Evolutionary conservation across 2,329 filamentous ascomycete species (phyloP).

Genomic region (Aureobasidium uvarum): DNA sequence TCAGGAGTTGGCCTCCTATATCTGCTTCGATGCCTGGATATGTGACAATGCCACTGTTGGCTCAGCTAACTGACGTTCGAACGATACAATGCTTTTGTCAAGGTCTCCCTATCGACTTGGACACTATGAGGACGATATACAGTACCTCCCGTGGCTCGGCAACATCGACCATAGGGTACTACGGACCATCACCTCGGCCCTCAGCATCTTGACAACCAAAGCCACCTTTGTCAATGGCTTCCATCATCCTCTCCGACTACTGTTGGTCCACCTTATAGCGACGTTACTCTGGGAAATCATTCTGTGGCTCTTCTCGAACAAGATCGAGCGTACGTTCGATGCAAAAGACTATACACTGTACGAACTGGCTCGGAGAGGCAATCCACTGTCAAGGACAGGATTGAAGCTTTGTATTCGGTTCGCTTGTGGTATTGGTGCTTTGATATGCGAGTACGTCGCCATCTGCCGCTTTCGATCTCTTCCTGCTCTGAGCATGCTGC

Average conservation of each 20-base stretch:
- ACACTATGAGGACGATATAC: not conserved
- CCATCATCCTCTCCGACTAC: conserved; percentile 6
- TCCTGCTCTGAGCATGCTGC: not conserved
- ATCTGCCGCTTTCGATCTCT: not conserved
- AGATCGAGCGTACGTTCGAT: not conserved
- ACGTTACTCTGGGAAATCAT: not conserved
- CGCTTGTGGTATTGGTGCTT: not conserved
- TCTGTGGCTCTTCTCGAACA: not conserved
- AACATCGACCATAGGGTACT: not conserved
- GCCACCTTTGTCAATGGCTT: not conserved
- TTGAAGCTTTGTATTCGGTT: not conserved
- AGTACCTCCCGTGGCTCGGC: not conserved
- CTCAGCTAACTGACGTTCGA: not conserved
- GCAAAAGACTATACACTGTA: not conserved
- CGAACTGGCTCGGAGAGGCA: not conserved
- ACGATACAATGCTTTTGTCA: not conserved
- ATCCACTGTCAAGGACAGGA: not conserved
- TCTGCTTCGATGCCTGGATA: not conserved
- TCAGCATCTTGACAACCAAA: conserved; percentile 1
- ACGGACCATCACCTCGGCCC: not conserved
- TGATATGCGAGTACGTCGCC: not conserved
- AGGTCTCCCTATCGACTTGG: not conserved
- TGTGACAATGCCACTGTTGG: not conserved
- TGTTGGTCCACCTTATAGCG: not conserved
- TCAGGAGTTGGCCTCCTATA: not conserved